Evolutionary conservation across 768 basidiomycete species (phyloP).

Genomic region (Hypholoma sublateritium): DNA sequence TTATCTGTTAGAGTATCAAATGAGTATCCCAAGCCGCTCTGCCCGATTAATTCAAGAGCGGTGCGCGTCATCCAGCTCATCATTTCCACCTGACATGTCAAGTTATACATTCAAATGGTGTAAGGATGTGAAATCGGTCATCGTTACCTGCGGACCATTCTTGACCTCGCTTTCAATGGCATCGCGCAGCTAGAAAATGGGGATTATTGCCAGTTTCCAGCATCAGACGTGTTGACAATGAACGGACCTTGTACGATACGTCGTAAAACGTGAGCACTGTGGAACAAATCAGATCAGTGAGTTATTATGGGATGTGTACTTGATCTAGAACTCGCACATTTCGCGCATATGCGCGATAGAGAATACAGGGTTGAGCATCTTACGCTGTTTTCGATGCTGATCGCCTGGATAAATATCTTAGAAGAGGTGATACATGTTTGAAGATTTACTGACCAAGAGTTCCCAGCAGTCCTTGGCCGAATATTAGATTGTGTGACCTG

Average conservation of each 20-base stretch:
- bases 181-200: slow-evolving; percentile 23
- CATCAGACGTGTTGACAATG: not conserved
- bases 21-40: slow-evolving; percentile 43
- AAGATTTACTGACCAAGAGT: not conserved
- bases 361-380: slow-evolving; percentile 46
- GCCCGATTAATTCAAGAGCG: slow-evolving; percentile 49
- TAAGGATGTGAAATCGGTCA: not conserved
- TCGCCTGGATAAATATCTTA: slow-evolving; percentile 29
- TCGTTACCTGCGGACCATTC: slow-evolving; percentile 27
- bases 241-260: slow-evolving; percentile 26
- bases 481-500: not conserved
- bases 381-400: slow-evolving; percentile 40
- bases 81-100: slow-evolving; percentile 29
- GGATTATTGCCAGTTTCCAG: not conserved
- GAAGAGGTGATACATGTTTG: not conserved
- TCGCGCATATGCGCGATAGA: slow-evolving; percentile 38
- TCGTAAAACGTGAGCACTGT: slow-evolving; percentile 34
- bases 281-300: not conserved
- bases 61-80: slow-evolving; percentile 37
- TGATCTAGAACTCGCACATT: slow-evolving; percentile 25
- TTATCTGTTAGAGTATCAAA: slow-evolving; percentile 37
- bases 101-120: slow-evolving; percentile 8
- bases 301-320: not conserved
- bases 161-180: slow-evolving; percentile 21
- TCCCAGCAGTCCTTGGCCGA: slow-evolving; percentile 15